phyloP scores from a whole-genome alignment of 202 grass and related monocot species.

The Cymbopogon flexuosus region DNA sequence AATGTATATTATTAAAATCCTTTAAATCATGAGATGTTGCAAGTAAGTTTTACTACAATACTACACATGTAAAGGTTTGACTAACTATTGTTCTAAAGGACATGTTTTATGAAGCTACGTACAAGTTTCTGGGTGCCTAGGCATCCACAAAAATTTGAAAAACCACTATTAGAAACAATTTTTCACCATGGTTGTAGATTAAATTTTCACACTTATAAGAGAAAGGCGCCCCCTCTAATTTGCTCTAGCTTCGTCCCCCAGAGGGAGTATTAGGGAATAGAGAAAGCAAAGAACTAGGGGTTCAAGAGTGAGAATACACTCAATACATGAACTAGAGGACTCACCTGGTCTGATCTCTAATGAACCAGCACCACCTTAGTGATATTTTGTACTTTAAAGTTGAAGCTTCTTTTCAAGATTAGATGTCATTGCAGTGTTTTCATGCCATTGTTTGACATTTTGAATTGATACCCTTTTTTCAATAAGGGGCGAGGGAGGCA shows the following conservation, averaged over 20 bases:
- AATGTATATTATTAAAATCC: background rate
- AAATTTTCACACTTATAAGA: too few species aligned
- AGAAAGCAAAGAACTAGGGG: background rate
- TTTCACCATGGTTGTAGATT: too few species aligned
- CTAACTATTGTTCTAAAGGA: background rate
- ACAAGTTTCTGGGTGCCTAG: too few species aligned
- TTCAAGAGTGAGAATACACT: background rate
- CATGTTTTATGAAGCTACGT: background rate
- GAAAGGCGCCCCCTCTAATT: too few species aligned
- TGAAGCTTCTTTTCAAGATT: background rate
- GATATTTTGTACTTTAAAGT: background rate
- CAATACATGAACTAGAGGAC: background rate
- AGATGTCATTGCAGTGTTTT: background rate
- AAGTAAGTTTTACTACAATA: background rate
- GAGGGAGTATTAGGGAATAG: background rate
- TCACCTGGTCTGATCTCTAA: background rate
- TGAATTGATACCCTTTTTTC: background rate
- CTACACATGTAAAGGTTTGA: background rate
- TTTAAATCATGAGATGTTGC: background rate
- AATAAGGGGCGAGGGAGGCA: too few species aligned
- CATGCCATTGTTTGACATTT: background rate
- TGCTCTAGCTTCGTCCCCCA: too few species aligned
- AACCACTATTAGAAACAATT: too few species aligned
- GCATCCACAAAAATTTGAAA: too few species aligned
- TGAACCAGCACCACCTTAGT: background rate